Evolutionary conservation across 306 rosid species (phyloP).

Genomic region (Senna tora): DNA sequence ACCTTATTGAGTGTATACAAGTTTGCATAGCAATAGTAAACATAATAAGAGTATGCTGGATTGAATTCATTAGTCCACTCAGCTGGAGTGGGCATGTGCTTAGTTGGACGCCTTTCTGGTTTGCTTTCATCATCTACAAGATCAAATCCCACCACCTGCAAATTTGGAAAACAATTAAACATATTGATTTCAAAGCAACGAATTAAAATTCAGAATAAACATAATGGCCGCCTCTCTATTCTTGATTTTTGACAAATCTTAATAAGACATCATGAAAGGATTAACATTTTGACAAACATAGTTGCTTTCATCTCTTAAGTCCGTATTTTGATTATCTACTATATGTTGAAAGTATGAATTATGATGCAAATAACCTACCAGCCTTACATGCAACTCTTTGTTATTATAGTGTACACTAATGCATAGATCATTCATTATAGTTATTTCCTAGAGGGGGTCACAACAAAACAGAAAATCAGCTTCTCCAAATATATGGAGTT

Average conservation of each 20-base stretch:
- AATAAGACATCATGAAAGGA: neutral
- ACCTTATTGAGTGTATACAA: constrained; percentile 84
- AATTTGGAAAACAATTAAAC: constrained; percentile 22
- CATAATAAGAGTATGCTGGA: constrained; percentile 80
- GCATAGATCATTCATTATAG: neutral
- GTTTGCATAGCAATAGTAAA: constrained; percentile 75
- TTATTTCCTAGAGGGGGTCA: neutral
- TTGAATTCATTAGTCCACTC: constrained; percentile 85
- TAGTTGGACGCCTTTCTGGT: constrained; percentile 86
- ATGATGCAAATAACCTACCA: neutral
- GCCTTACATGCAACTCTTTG: neutral
- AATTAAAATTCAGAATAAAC: neutral
- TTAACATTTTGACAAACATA: neutral
- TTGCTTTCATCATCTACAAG: constrained; percentile 86
- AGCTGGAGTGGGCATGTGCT: constrained; percentile 88
- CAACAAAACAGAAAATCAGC: neutral
- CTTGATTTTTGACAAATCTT: neutral
- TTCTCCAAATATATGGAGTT: too few relatives aligned
- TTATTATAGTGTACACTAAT: neutral
- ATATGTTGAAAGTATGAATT: neutral
- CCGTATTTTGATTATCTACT: neutral
- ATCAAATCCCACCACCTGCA: constrained; percentile 84
- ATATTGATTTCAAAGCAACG: constrained; percentile 14
- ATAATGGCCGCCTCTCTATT: neutral
- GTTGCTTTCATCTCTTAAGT: neutral